A percentile compares a stretch with the other conserved stretches of the same genome.
Evolutionary conservation across 2,329 filamentous ascomycete genomes (phyloP).

Genomic region (Didymella segeticola): DNA sequence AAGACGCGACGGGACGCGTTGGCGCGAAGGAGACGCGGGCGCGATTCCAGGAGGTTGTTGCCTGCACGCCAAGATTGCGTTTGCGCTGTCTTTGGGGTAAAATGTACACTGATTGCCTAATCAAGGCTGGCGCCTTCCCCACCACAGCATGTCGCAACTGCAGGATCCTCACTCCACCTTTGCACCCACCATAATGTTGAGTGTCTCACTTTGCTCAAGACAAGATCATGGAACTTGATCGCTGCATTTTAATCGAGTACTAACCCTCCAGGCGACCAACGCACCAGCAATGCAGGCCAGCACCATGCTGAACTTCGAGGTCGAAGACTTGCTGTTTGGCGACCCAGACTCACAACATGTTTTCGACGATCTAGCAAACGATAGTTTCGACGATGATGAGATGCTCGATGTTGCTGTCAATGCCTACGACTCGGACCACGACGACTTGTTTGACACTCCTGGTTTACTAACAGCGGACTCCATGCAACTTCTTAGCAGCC

Average conservation of each 20-base stretch:
- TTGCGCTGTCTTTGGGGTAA: constrained; percentile 18
- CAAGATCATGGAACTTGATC: neutral
- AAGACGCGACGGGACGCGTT: constrained; percentile 31
- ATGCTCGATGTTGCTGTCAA: constrained; percentile 16
- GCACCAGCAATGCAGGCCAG: neutral
- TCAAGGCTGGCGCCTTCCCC: constrained; percentile 19
- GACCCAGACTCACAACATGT: constrained; percentile 23
- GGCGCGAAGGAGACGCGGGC: constrained; percentile 30
- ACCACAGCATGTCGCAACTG: constrained; percentile 6
- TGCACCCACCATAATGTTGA: neutral
- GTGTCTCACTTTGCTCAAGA: neutral
- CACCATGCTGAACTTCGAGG: constrained; percentile 28
- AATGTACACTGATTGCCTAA: constrained; percentile 25
- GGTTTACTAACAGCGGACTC: constrained; percentile 8
- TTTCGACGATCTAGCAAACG: constrained; percentile 18
- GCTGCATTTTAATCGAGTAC: neutral
- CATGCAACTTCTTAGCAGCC: constrained; percentile 17
- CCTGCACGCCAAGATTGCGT: constrained; percentile 12
- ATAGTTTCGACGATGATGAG: constrained; percentile 32
- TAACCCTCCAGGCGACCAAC: neutral
- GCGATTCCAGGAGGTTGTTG: neutral
- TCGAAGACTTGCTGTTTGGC: constrained; percentile 44
- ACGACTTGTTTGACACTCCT: constrained; percentile 1
- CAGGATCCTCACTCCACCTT: neutral
- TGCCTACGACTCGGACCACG: neutral